Evolutionary conservation across 2,329 filamentous ascomycete species (phyloP).

Genomic region (Hypomyces rosellus): DNA sequence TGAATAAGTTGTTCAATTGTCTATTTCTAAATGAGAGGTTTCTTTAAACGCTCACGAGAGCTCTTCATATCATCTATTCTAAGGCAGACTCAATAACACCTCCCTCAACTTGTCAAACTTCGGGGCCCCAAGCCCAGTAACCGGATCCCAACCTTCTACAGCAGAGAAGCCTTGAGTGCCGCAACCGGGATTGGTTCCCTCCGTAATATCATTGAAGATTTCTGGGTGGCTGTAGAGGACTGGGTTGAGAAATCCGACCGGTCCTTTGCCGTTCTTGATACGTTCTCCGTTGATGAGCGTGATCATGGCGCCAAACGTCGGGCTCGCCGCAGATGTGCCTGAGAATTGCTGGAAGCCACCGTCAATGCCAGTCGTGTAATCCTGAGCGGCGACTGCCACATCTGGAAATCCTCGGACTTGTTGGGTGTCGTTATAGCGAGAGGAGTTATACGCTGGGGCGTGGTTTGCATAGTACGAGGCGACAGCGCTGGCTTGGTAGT

Average conservation of each 20-base stretch:
- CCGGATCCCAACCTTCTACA: conserved; percentile 2
- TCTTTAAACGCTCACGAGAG: too few species aligned
- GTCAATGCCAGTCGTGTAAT: conserved; percentile 36
- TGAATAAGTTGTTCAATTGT: too few species aligned
- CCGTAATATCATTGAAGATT: conserved; percentile 3
- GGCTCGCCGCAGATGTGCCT: conserved; percentile 38
- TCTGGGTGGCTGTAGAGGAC: conserved; percentile 1
- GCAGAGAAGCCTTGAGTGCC: background rate
- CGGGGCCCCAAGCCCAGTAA: background rate
- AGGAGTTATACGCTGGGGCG: conserved; percentile 11
- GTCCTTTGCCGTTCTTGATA: conserved; percentile 16
- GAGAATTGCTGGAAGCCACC: conserved; percentile 37
- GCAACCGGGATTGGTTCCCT: background rate
- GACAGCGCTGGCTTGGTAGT: conserved; percentile 35
- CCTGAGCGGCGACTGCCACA: conserved; percentile 35
- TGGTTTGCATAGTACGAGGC: conserved; percentile 9
- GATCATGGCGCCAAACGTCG: conserved; percentile 24
- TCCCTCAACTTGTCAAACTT: background rate
- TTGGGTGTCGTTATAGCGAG: conserved; percentile 8
- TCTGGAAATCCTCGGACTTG: conserved; percentile 41
- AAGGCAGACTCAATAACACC: background rate
- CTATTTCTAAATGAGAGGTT: too few species aligned
- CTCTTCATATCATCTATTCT: too few species aligned
- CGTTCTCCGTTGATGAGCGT: conserved; percentile 22
- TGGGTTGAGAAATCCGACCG: conserved; percentile 4